phyloP scores from a whole-genome alignment of 2,329 filamentous ascomycete genomes.

The Emergomyces orientalis region DNA sequence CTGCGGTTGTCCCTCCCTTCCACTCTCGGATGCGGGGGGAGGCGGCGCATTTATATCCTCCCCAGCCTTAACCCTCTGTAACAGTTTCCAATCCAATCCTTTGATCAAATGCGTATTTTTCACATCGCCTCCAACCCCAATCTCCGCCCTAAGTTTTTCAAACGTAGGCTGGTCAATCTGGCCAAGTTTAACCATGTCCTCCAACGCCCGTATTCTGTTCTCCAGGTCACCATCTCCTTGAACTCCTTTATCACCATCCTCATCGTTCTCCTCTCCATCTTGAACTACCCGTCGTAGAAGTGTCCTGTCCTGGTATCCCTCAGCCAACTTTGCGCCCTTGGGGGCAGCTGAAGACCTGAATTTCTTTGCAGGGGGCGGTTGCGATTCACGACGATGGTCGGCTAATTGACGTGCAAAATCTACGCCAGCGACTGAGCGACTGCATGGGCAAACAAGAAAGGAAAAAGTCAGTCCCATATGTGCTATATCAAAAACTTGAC shows the following conservation, averaged over 20 bases:
- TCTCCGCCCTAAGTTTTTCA: conserved; percentile 62
- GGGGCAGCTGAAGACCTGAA: conserved; percentile 66
- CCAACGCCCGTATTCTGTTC: conserved; percentile 64
- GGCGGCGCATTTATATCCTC: conserved; percentile 44
- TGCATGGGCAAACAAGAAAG: conserved; percentile 23
- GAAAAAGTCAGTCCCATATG: conserved; percentile 11
- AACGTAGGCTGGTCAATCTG: conserved; percentile 76
- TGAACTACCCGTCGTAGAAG: conserved; percentile 50
- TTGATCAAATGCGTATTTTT: conserved; percentile 80
- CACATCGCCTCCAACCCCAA: conserved; percentile 69
- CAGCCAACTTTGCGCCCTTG: conserved; percentile 68
- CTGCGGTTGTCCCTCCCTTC: conserved; percentile 25
- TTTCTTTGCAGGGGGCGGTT: conserved; percentile 56
- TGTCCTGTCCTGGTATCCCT: conserved; percentile 77
- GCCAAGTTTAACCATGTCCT: conserved; percentile 70
- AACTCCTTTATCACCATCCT: conserved; percentile 37
- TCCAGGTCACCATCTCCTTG: conserved; percentile 31
- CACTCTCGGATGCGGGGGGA: conserved; percentile 7
- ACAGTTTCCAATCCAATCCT: conserved; percentile 75
- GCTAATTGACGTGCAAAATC: conserved; percentile 81
- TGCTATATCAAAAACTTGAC: conserved; percentile 7
- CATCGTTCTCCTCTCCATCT: conserved; percentile 41
- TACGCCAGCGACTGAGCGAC: conserved; percentile 55
- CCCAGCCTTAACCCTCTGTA: conserved; percentile 36
- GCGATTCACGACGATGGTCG: conserved; percentile 52